phyloP scores from a whole-genome alignment of 768 basidiomycete species.

The Lactarius pseudohatsudake region DNA sequence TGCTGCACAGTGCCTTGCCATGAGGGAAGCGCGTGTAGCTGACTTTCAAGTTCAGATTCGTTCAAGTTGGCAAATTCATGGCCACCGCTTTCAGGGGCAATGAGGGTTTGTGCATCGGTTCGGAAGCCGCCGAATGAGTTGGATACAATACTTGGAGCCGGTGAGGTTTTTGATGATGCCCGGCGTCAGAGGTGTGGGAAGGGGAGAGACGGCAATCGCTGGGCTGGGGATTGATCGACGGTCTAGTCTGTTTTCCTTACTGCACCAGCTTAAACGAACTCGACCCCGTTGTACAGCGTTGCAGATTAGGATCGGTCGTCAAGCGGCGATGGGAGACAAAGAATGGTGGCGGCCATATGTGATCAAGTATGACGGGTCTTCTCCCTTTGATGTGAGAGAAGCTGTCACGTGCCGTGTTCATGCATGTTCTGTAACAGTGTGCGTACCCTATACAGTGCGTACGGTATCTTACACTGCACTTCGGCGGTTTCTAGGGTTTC shows the following conservation, averaged over 20 bases:
- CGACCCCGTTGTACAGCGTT: neutral
- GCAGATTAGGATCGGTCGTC: neutral
- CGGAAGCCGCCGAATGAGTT: neutral
- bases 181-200: slow-evolving; percentile 5
- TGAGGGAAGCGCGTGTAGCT: neutral
- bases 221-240: neutral
- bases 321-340: neutral
- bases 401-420: neutral
- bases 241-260: neutral
- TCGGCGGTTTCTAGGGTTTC: neutral
- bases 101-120: neutral
- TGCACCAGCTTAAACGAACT: neutral
- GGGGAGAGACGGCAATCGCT: neutral
- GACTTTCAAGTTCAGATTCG: neutral
- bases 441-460: too few relatives aligned
- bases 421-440: neutral
- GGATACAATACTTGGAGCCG: neutral
- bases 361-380: neutral
- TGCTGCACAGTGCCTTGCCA: neutral
- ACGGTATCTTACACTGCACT: neutral
- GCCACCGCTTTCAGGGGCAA: neutral
- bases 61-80: neutral
- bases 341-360: neutral
- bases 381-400: neutral
- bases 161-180: neutral